These are phyloP conservation scores for Fusarium protoensiforme DNA, from an alignment of 2,329 filamentous ascomycete genomes.

Conservation along the genomic window DNA sequence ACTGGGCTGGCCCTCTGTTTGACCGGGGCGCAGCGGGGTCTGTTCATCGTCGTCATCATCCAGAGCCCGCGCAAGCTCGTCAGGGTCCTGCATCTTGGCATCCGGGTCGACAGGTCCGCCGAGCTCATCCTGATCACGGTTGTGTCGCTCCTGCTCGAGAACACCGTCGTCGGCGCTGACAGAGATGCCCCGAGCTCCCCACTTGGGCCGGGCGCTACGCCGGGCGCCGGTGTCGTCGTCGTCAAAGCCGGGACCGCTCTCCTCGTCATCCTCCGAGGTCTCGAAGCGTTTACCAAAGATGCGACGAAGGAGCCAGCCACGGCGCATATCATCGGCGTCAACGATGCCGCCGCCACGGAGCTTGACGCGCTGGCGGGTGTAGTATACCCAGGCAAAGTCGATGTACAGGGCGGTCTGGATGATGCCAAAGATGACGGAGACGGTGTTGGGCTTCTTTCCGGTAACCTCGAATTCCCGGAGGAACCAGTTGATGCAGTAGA, in stretches of 20 bases:
- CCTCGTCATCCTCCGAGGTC: slow-evolving; percentile 70
- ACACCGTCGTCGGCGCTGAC: slow-evolving; percentile 73
- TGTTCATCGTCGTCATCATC: slow-evolving; percentile 63
- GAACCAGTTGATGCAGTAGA: slow-evolving; percentile 96
- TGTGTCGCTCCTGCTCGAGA: slow-evolving; percentile 60
- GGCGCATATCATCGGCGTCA: slow-evolving; percentile 86
- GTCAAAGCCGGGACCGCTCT: slow-evolving; percentile 63
- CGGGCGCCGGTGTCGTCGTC: slow-evolving; percentile 43
- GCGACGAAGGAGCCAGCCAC: slow-evolving; percentile 84
- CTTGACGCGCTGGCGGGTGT: slow-evolving; percentile 92
- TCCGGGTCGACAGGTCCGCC: slow-evolving; percentile 66
- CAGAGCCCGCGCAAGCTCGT: slow-evolving; percentile 70
- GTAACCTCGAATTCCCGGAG: slow-evolving; percentile 70
- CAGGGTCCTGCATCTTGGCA: slow-evolving; percentile 74
- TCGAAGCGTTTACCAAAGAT: slow-evolving; percentile 74
- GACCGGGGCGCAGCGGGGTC: slow-evolving; percentile 46
- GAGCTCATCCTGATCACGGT: slow-evolving; percentile 58
- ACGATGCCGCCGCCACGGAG: slow-evolving; percentile 87
- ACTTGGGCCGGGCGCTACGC: slow-evolving; percentile 60
- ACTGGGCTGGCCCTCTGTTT: slow-evolving; percentile 46
- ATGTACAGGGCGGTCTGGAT: slow-evolving; percentile 90
- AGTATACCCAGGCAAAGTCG: slow-evolving; percentile 98
- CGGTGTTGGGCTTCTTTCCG: slow-evolving; percentile 71
- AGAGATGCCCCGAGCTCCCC: slow-evolving; percentile 73
- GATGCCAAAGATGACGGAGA: slow-evolving; percentile 86